A percentile compares a stretch with the other conserved stretches of the same genome.
Evolutionary conservation across 805 yeast genomes (phyloP).

Genomic region (Naumovozyma castellii): DNA sequence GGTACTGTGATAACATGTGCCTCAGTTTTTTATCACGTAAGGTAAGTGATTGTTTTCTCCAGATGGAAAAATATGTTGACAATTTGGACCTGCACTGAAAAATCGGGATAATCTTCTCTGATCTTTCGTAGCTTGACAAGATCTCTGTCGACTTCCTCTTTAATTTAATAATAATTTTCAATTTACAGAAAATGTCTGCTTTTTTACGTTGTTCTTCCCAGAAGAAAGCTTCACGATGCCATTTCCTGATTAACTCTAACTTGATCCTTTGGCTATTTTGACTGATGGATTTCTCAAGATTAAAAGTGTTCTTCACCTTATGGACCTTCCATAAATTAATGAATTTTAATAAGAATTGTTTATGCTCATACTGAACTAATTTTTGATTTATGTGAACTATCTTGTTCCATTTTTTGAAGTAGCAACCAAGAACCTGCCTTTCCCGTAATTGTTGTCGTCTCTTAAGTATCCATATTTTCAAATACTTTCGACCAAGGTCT

Average conservation of each 20-base stretch:
- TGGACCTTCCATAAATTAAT: background rate
- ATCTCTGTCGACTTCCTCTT: background rate
- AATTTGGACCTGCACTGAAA: background rate
- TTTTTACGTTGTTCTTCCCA: background rate
- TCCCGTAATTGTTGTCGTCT: background rate
- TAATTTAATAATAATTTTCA: conserved; percentile 4
- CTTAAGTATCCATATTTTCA: conserved; percentile 8
- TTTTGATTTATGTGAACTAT: too few species aligned
- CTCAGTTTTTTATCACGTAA: background rate
- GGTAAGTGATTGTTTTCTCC: background rate
- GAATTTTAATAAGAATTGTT: too few species aligned
- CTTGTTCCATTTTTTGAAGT: background rate
- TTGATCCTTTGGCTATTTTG: background rate
- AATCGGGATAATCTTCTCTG: background rate
- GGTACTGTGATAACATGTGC: background rate
- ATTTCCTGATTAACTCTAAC: background rate
- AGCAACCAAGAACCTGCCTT: background rate
- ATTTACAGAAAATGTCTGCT: background rate
- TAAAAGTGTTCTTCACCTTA: background rate
- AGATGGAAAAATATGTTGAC: background rate
- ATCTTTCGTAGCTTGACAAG: background rate
- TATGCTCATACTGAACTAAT: background rate
- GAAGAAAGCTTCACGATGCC: background rate
- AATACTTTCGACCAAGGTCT: background rate
- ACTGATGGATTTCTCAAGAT: background rate